Evolutionary conservation across 2,329 filamentous ascomycete species (phyloP).

Genomic region (Hymenoscyphus linearis): DNA sequence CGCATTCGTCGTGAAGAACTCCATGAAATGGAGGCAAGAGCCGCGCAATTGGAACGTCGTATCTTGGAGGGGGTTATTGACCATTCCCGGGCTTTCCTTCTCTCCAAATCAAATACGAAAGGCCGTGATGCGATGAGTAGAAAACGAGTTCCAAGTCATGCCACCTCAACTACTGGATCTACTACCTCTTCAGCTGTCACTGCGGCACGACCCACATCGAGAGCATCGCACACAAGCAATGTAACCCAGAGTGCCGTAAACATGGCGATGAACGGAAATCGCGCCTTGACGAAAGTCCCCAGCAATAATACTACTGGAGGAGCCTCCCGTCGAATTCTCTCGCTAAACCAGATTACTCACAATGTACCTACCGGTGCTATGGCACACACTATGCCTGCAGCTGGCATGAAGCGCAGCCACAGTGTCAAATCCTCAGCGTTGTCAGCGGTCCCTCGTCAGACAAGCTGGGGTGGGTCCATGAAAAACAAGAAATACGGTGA

Average conservation of each 20-base stretch:
- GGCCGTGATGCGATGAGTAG: slow-evolving; percentile 44
- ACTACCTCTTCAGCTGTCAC: slow-evolving; percentile 22
- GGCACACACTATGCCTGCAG: slow-evolving; percentile 53
- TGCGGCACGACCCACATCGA: slow-evolving; percentile 20
- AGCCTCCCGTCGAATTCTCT: slow-evolving; percentile 73
- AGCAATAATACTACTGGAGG: slow-evolving; percentile 45
- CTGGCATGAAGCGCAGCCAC: slow-evolving; percentile 68
- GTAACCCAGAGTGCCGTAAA: slow-evolving; percentile 42
- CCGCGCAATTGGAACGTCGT: slow-evolving; percentile 81
- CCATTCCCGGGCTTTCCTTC: slow-evolving; percentile 85
- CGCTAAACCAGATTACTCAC: slow-evolving; percentile 81
- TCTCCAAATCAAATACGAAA: slow-evolving; percentile 51
- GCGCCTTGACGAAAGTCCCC: slow-evolving; percentile 24
- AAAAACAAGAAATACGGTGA: slow-evolving; percentile 39
- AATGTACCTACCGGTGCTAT: slow-evolving; percentile 60
- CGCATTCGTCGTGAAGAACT: slow-evolving; percentile 87
- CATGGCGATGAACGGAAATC: slow-evolving; percentile 47
- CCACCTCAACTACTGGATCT: slow-evolving; percentile 36
- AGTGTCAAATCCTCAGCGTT: slow-evolving; percentile 62
- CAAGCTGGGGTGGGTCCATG: slow-evolving; percentile 58
- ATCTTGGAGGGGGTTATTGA: slow-evolving; percentile 96
- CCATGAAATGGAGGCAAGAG: slow-evolving; percentile 81
- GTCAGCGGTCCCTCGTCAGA: slow-evolving; percentile 52
- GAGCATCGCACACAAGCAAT: slow-evolving; percentile 25
- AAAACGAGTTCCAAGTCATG: slow-evolving; percentile 44